Conservation (phyloP, 2,329 filamentous ascomycete genomes). For the Camillea tinctor region DNA sequence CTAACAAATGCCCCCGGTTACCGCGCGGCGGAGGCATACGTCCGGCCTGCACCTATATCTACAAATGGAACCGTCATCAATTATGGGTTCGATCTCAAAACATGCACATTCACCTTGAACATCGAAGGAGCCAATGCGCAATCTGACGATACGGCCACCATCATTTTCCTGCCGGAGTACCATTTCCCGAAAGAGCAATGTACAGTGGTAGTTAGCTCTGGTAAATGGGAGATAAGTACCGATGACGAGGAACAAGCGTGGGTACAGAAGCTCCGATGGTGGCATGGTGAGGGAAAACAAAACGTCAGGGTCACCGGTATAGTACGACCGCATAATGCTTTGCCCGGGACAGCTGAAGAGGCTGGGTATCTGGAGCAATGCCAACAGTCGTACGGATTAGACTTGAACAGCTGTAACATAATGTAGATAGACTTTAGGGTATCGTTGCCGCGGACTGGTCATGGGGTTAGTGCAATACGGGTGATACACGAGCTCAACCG, state of each 20-base stretch:
- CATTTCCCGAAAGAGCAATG: constrained; percentile 81
- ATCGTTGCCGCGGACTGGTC: background rate
- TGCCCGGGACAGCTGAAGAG: constrained; percentile 64
- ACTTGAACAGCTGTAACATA: constrained; percentile 46
- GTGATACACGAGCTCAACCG: background rate
- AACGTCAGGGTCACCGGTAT: constrained; percentile 73
- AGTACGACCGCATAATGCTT: constrained; percentile 60
- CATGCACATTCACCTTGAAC: constrained; percentile 72
- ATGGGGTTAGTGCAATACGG: background rate
- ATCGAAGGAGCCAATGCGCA: constrained; percentile 61
- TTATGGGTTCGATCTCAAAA: constrained; percentile 80
- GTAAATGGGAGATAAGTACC: constrained; percentile 82
- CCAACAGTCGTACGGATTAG: constrained; percentile 46
- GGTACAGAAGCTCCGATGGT: constrained; percentile 83
- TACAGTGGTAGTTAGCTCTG: constrained; percentile 73
- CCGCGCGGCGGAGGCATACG: constrained; percentile 88
- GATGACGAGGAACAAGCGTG: constrained; percentile 68
- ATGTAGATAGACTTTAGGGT: constrained; percentile 42
- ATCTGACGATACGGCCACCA: constrained; percentile 67
- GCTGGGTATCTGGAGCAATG: constrained; percentile 76
- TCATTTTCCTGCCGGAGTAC: constrained; percentile 84
- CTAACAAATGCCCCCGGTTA: constrained; percentile 68
- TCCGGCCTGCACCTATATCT: constrained; percentile 77
- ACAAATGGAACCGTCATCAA: constrained; percentile 69
- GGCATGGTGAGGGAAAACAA: constrained; percentile 86